Conservation (phyloP, 2,329 filamentous ascomycete species). For the Paraphaeosphaeria minitans region DNA sequence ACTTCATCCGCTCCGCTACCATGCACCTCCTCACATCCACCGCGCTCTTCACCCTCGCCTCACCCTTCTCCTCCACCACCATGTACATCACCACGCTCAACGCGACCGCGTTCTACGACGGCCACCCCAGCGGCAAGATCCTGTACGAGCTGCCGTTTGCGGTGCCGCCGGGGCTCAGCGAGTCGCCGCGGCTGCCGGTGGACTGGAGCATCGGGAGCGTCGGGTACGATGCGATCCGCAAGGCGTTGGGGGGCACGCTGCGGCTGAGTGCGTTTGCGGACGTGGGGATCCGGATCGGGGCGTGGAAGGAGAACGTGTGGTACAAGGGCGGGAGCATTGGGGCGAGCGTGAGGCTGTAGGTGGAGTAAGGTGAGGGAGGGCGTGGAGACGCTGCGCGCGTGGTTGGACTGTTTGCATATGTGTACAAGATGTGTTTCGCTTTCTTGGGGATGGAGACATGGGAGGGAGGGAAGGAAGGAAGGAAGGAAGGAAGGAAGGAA, state of each 20-base stretch:
- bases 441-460: neutral
- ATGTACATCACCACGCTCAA: conserved; percentile 80
- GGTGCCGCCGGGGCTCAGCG: conserved; percentile 73
- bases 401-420: conserved; percentile 1
- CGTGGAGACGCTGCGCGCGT: no score
- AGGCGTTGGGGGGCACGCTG: conserved; percentile 79
- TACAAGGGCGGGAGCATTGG: conserved; percentile 53
- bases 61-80: conserved; percentile 74
- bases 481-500: no score
- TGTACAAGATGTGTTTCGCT: neutral
- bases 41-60: conserved; percentile 81
- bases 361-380: neutral
- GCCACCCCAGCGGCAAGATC: conserved; percentile 77
- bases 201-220: conserved; percentile 76
- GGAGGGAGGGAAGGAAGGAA: neutral
- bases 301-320: conserved; percentile 71
- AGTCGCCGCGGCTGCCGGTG: conserved; percentile 80
- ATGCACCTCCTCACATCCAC: conserved; percentile 87
- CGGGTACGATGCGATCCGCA: conserved; percentile 80
- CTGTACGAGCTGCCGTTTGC: conserved; percentile 74
- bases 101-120: conserved; percentile 85
- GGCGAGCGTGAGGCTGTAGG: conserved; percentile 52
- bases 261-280: conserved; percentile 79
- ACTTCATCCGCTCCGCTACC: conserved; percentile 84
- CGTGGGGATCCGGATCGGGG: conserved; percentile 74